Conservation (phyloP, 768 basidiomycete genomes). For the Xanthoconium stramineum region DNA sequence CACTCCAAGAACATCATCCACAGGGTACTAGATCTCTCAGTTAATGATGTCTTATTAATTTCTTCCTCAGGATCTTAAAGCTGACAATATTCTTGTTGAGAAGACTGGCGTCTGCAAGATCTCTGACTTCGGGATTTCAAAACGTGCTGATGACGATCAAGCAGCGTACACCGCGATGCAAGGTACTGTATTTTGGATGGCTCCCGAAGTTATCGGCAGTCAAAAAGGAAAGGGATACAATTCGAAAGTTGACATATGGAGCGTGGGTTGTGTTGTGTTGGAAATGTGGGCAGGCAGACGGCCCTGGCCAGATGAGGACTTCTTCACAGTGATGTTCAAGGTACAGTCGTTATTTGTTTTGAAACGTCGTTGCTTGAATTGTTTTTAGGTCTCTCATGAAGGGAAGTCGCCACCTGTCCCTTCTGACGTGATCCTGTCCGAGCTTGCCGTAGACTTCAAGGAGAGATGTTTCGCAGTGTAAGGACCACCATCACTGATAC, state of each 20-base stretch:
- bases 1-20: conserved; percentile 92
- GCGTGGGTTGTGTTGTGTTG: conserved; percentile 94
- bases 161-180: conserved; percentile 90
- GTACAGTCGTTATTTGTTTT: conserved; percentile 38
- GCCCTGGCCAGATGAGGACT: conserved; percentile 91
- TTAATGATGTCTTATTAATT: conserved; percentile 6
- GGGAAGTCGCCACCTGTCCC: conserved; percentile 89
- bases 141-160: conserved; percentile 84
- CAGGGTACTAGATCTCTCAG: conserved; percentile 50
- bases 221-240: conserved; percentile 85
- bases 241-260: conserved; percentile 98
- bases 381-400: conserved; percentile 71
- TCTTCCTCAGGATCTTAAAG: conserved; percentile 79
- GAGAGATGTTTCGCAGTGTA: conserved; percentile 87
- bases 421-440: conserved; percentile 70
- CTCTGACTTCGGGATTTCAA: conserved; percentile 98
- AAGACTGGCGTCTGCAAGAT: conserved; percentile 93
- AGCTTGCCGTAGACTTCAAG: conserved; percentile 82
- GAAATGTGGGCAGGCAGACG: conserved; percentile 99
- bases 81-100: conserved; percentile 97
- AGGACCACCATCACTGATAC: conserved; percentile 25
- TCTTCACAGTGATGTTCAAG: conserved; percentile 92
- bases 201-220: conserved; percentile 88
- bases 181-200: conserved; percentile 99
- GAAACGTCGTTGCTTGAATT: background rate